phyloP scores from a whole-genome alignment of 768 basidiomycete species.

The Hysterangium stoloniferum region DNA sequence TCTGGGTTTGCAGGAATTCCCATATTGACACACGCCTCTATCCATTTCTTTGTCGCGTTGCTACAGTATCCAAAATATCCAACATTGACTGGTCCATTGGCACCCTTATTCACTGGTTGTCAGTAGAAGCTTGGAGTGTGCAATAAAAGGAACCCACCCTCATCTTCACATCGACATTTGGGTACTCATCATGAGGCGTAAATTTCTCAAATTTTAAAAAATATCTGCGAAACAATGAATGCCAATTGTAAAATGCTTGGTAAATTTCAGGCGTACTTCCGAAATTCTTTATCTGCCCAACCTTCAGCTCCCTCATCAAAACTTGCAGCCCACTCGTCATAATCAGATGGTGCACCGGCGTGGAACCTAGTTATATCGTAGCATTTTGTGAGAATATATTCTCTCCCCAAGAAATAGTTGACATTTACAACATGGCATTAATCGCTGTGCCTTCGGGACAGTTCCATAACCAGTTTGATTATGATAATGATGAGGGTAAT shows the following conservation, averaged over 20 bases:
- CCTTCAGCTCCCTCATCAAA: constrained; percentile 38
- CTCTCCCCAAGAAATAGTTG: neutral
- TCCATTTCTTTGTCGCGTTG: constrained; percentile 39
- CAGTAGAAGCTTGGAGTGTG: neutral
- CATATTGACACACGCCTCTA: constrained; percentile 41
- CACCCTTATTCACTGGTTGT: neutral
- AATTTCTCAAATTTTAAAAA: constrained; percentile 63
- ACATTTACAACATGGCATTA: constrained; percentile 46
- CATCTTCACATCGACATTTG: constrained; percentile 37
- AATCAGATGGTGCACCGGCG: constrained; percentile 59
- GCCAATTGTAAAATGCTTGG: neutral
- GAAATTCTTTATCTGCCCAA: constrained; percentile 55
- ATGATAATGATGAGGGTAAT: neutral
- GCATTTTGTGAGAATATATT: neutral
- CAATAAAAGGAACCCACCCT: constrained; percentile 1
- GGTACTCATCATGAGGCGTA: constrained; percentile 40
- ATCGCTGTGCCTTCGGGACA: constrained; percentile 44
- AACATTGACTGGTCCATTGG: constrained; percentile 21
- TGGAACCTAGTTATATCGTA: constrained; percentile 31
- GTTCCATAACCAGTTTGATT: neutral
- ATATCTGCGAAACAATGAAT: constrained; percentile 37
- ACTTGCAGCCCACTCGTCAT: constrained; percentile 54
- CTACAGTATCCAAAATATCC: constrained; percentile 49
- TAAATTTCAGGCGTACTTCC: constrained; percentile 27
- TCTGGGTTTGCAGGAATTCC: constrained; percentile 49